Base-by-base conservation (phyloP, 768 basidiomycete species). In the Tylopilus vinaceipallidus region DNA sequence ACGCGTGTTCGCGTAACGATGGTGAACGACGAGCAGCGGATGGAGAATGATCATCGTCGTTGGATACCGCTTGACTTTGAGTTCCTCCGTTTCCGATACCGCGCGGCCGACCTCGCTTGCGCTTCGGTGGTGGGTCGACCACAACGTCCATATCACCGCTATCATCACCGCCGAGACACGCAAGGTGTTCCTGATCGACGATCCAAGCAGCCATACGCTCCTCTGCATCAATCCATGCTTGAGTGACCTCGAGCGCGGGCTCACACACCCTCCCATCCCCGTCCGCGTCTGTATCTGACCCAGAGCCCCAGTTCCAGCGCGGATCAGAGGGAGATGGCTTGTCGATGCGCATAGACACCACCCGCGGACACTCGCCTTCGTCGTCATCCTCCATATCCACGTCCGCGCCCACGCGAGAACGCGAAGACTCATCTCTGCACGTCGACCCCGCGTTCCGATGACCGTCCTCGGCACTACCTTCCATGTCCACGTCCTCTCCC, bases 201-300 rank as follows among this genome's bases (percentile, higher is more conserved):
- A 50, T 60, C 53, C 56, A 54, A 22, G 54, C 41, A 42, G 68
- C 73, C 57, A 67, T 63, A 8, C 45, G 46, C 41, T 65, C 66
- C 53, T 76, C 73, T 19, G 58, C 56, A 19, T 63, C 62, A 24
- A 69, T 47, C 64, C 74, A 72, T 6, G 52, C 53, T 26, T 70
- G 70, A 16, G 71, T 71, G 29, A 72, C 65, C 20, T 73, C 67
- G 45, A 69, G 56, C 2, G 73, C 73, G 3, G 64, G 61, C 19
- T 67, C 60, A 49, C 54, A 56, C 22, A 42, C 5, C 16, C 12
- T 33, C 12, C 19, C 33, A 23, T 48, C 50, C 7, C 12, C 33
- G 14, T 54, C 48, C 35, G 24, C 26, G 16, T 19, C n/a, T n/a
- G n/a, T n/a, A n/a, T n/a, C n/a, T n/a, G n/a, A n/a, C n/a, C n/a